A percentile compares a stretch with the other conserved stretches of the same genome.
These are phyloP conservation scores for Anethum foeniculum DNA, from an alignment of 140 eudicot species.

Conservation along the genomic window DNA sequence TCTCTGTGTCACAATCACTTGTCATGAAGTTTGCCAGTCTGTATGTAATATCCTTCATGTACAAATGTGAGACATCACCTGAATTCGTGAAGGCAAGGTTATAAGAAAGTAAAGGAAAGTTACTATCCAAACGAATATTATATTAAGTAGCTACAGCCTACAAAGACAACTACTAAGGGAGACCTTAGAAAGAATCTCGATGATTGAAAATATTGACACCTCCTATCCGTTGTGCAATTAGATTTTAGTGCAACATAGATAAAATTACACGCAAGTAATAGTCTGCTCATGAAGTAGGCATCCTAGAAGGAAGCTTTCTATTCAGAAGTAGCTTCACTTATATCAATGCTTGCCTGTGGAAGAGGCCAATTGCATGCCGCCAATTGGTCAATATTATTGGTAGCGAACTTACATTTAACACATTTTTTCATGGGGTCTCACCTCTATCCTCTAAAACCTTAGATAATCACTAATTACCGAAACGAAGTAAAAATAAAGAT, in stretches of 20 bases:
- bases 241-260: neutral
- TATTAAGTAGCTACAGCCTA: neutral
- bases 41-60: constrained; percentile 48
- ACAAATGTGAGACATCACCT: constrained; percentile 50
- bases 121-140: neutral
- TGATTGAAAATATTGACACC: neutral
- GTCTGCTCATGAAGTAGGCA: neutral
- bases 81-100: constrained; percentile 3
- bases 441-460: neutral
- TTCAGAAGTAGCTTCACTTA: neutral
- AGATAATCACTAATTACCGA: neutral
- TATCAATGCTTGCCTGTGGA: neutral
- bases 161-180: neutral
- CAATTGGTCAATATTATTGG: neutral
- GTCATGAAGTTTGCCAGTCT: constrained; percentile 55
- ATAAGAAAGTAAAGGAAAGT: neutral
- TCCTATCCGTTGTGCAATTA: neutral
- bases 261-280: neutral
- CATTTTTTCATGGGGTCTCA: neutral
- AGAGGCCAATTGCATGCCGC: neutral
- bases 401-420: neutral
- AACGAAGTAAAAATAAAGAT: neutral
- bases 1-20: constrained; percentile 29
- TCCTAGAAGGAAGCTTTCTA: neutral
- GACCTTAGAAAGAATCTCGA: neutral